Conservation (phyloP, 2,329 filamentous ascomycete species). For the Rhynchosporium graminicola region DNA sequence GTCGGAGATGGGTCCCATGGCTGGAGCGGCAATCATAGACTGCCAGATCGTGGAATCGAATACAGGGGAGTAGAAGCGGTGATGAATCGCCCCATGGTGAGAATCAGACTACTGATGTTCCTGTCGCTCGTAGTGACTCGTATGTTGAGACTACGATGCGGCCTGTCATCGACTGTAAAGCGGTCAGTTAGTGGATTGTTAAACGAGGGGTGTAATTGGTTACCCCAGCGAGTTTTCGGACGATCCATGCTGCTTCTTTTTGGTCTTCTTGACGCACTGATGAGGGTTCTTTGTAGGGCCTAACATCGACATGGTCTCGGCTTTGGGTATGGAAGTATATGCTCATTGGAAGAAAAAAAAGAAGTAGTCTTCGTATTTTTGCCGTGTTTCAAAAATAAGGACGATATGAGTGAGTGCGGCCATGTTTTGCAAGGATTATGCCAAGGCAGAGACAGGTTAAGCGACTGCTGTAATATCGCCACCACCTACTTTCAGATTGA, state of each 20-base stretch:
- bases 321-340: too few relatives aligned
- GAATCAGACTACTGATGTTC: constrained; percentile 24
- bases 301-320: constrained; percentile 20
- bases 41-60: constrained; percentile 23
- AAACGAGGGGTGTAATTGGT: background rate
- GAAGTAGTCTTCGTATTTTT: background rate
- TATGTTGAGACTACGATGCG: constrained; percentile 22
- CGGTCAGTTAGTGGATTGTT: constrained; percentile 14
- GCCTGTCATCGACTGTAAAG: constrained; percentile 23
- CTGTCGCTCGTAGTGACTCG: constrained; percentile 24
- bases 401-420: background rate
- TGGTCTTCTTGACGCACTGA: constrained; percentile 22
- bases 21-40: constrained; percentile 21
- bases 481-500: background rate
- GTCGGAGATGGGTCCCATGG: constrained; percentile 24
- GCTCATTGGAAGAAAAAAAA: too few relatives aligned
- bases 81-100: constrained; percentile 26
- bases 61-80: constrained; percentile 23
- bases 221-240: constrained; percentile 25
- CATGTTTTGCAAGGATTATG: constrained; percentile 8
- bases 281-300: constrained; percentile 22
- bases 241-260: constrained; percentile 26
- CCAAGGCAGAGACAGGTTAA: constrained; percentile 1
- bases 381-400: too few relatives aligned
- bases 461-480: background rate